Base-by-base conservation (phyloP, 1,284 basidiomycete species). In the Marasmius fiardii region DNA sequence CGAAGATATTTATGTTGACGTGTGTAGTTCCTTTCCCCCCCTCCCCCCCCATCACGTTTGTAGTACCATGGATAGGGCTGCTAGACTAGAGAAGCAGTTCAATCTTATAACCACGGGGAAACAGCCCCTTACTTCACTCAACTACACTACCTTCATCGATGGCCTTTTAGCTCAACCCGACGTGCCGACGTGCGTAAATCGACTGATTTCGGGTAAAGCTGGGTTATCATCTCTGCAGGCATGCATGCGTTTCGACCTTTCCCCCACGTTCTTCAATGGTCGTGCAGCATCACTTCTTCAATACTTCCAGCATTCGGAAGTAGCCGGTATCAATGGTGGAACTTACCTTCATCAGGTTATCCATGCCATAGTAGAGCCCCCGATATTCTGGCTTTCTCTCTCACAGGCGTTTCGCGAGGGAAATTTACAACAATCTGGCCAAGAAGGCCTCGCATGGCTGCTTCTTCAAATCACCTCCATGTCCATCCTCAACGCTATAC, bases 401-500 rank as follows among this genome's bases (percentile, higher is more conserved):
- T 28, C 54, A 24, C 35, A 44, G 21, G 72, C 72, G 8, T 73
- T 79, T 23, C 62, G 60, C 23, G 65, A 54, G 18, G 69, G 67
- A n/a, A 52, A 60, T 16, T 65, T 87, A 43, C 55, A 72, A 20
- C 65, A 68, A 12, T 52, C 65, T 8, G 74, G 67, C 0, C 71
- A 77, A 54, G 56, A 61, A 1, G 63, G 65, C 18, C 82, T 85
- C 59, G 79, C 75, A 0, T 80, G 76, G 76, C 71, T 85, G 6
- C 69, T 86, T 1, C 68, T 74, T 10, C 72, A 80, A 57, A 74
- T 86, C 24, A 65, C 81, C 14, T 66, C 65, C 16, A 67, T 80
- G n/a, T 68, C 77, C 2, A 62, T 60, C 3, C 72, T 74, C 3
- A 55, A 65, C 8, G 70, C 71, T 0, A 61, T 61, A 2, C 60